Base-by-base conservation (phyloP, 192 early-diverging fungal species). In the Dimargaris cristalligena region DNA sequence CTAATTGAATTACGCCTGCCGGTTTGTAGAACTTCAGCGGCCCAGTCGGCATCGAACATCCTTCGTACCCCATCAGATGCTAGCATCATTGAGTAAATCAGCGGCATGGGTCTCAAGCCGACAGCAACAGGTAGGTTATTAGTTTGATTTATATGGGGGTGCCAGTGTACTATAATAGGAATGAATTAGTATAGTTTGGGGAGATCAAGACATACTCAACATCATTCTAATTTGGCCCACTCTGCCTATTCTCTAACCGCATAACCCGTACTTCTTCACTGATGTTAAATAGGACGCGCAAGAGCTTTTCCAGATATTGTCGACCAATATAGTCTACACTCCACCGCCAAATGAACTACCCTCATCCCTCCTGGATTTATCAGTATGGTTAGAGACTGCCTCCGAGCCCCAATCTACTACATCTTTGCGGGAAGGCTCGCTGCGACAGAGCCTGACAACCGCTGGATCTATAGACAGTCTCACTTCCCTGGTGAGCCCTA, bases 221-320 rank as follows among this genome's bases (percentile, higher is more conserved):
- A n/a, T n/a, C n/a, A n/a, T n/a, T n/a, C n/a, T n/a, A n/a, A n/a
- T 33, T 14, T 52, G 8, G 14, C 32, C 8, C 32, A 16, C 51
- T 52, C 6, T 16, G 6, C 32, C 32, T 52, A 52, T 33, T 52
- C 29, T 14, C 28, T 14, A 14, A 3, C 20, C 20, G 16, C n/a
- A n/a, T n/a, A n/a, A n/a, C 28, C 41, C 61, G 4, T 16, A 3
- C 61, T n/a, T 56, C 23, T 11, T 31, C 50, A 34, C 16, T 10
- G 51, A 13, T 6, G n/a, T n/a, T n/a, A n/a, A n/a, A 1, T 45
- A 72, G 71, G 80, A 82, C 30, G 80, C 80, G 0, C 80, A 82
- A 44, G 80, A 82, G 61, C 65, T 80, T 26, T 80, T 82, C 28
- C 80, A 78, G 60, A 65, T 82, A 50, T 41, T 82, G 16, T 69